Evolutionary conservation across 306 rosid genomes (phyloP).

Genomic region (Sicyos baderoa): DNA sequence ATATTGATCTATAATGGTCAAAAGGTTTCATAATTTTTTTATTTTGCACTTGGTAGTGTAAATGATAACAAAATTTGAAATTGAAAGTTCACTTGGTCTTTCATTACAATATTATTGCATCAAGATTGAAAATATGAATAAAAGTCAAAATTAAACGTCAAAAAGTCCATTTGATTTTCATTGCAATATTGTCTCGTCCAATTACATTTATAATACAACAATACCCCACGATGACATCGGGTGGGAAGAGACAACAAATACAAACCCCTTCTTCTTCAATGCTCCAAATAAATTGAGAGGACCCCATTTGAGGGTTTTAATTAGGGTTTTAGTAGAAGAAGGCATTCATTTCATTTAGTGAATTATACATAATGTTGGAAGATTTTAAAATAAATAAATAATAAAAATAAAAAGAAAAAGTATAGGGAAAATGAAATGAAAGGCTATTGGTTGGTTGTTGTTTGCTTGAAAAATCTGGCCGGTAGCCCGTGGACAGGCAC

Average conservation of each 20-base stretch:
- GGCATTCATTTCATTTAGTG: background rate
- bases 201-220: background rate
- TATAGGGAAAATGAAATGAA: constrained; percentile 5
- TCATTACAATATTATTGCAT: background rate
- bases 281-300: constrained; percentile 1
- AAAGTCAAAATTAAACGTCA: background rate
- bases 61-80: no score
- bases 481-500: constrained; percentile 73
- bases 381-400: background rate
- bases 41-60: no score
- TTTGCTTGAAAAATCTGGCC: constrained; percentile 60
- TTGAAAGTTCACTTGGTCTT: no score
- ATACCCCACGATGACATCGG: background rate
- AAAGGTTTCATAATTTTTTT: no score
- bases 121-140: background rate
- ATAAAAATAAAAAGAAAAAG: background rate
- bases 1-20: no score
- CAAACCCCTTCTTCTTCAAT: background rate
- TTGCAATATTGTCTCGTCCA: no score
- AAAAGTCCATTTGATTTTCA: background rate
- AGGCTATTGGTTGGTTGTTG: constrained; percentile 22
- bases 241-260: background rate
- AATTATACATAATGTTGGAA: background rate
- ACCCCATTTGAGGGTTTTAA: background rate
- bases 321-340: background rate